Percentiles rank a stretch among this genome's conserved stretches.
phyloP scores from a whole-genome alignment of 768 basidiomycete genomes.

The Rhizopogon roseolus region DNA sequence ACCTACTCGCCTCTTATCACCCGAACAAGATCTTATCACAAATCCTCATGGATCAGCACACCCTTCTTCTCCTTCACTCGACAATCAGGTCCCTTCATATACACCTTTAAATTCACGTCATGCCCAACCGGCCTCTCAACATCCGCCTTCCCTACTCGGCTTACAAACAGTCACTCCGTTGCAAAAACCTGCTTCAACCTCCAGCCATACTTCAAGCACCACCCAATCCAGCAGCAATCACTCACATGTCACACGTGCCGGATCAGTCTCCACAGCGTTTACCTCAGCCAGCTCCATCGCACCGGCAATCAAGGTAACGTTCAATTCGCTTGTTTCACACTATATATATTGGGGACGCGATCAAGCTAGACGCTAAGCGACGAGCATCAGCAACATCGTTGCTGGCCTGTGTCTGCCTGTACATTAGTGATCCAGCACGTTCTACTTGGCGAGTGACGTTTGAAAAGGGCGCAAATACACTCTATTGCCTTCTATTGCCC shows the following conservation, averaged over 20 bases:
- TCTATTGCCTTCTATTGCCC: not conserved
- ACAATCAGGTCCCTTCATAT: conserved; percentile 28
- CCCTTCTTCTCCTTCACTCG: conserved; percentile 24
- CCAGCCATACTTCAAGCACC: conserved; percentile 13
- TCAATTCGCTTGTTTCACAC: not conserved
- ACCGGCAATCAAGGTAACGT: conserved; percentile 17
- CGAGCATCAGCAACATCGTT: no score
- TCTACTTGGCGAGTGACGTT: not conserved
- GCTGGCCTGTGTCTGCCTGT: no score
- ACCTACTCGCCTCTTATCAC: conserved; percentile 17
- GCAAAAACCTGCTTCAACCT: conserved; percentile 23
- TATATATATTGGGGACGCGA: not conserved
- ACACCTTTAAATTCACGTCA: conserved; percentile 16
- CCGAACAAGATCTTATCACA: conserved; percentile 10
- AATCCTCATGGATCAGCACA: conserved; percentile 9
- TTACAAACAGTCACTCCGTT: conserved; percentile 5
- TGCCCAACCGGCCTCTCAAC: conserved; percentile 14
- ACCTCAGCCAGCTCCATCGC: conserved; percentile 22
- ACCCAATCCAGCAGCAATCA: conserved; percentile 8
- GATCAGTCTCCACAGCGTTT: conserved; percentile 12
- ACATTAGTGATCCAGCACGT: not conserved
- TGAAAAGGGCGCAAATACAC: not conserved
- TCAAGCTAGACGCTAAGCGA: no score
- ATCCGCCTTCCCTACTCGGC: not conserved
- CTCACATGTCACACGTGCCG: conserved; percentile 21